Percentiles rank a stretch among this genome's conserved stretches.
Evolutionary conservation across 352 stramenopile genomes (phyloP).

Genomic region (Phytopythium chamaehyphon): DNA sequence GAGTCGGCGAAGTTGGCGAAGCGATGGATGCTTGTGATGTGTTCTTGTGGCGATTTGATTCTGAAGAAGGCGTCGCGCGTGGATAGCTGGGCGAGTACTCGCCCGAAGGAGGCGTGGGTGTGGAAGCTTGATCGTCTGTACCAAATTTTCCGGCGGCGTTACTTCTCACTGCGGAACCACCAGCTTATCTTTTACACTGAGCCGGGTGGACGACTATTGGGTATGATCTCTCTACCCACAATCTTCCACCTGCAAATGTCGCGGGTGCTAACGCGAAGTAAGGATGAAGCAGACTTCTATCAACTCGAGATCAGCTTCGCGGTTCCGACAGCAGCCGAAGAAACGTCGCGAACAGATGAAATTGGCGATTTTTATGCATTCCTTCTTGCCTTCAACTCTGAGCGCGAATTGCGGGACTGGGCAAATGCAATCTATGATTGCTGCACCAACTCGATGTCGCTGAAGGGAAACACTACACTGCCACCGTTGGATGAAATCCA

Average conservation of each 20-base stretch:
- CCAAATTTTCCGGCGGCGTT: conserved; percentile 78
- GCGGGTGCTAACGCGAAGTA: conserved; percentile 65
- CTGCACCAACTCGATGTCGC: conserved; percentile 85
- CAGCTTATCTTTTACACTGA: conserved; percentile 79
- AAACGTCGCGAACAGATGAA: conserved; percentile 55
- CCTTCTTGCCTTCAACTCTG: conserved; percentile 72
- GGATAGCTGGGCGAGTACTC: conserved; percentile 71
- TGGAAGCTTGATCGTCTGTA: conserved; percentile 87
- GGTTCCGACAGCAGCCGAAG: conserved; percentile 53
- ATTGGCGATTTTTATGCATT: conserved; percentile 80
- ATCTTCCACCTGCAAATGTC: conserved; percentile 83
- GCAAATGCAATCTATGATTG: conserved; percentile 78
- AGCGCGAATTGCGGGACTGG: conserved; percentile 70
- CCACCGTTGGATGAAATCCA: conserved; percentile 68
- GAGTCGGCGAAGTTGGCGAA: conserved; percentile 68
- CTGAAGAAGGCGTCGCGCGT: conserved; percentile 61
- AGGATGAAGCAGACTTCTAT: conserved; percentile 73
- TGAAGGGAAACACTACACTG: conserved; percentile 63
- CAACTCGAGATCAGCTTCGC: conserved; percentile 84
- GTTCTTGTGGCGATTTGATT: conserved; percentile 74
- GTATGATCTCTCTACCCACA: conserved; percentile 72
- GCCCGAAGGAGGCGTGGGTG: conserved; percentile 82
- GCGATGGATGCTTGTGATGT: conserved; percentile 88
- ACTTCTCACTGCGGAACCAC: conserved; percentile 82
- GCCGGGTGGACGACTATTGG: conserved; percentile 56